Percentiles rank a stretch among this genome's conserved stretches.
Evolutionary conservation across 352 stramenopile species (phyloP).

Genomic region (Peronospora farinosa): DNA sequence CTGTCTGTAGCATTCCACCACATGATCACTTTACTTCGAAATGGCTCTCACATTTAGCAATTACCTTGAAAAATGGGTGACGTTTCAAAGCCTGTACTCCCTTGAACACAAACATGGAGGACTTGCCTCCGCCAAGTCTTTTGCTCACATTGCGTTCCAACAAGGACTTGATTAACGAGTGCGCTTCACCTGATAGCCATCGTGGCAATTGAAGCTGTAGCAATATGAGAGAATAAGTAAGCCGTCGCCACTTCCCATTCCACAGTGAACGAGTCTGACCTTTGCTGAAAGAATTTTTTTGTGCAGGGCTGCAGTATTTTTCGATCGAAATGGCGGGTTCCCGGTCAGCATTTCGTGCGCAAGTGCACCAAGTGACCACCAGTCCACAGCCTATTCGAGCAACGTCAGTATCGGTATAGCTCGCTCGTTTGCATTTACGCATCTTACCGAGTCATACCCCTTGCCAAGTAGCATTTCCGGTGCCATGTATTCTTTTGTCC

Average conservation of each 20-base stretch:
- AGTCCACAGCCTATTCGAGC: constrained; percentile 57
- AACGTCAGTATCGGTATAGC: constrained; percentile 6
- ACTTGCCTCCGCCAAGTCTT: constrained; percentile 89
- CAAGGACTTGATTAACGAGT: constrained; percentile 93
- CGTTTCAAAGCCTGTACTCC: constrained; percentile 93
- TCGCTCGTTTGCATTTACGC: background rate
- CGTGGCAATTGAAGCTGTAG: constrained; percentile 60
- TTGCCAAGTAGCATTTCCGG: constrained; percentile 81
- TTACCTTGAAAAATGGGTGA: constrained; percentile 90
- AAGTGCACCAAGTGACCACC: constrained; percentile 79
- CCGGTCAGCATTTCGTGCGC: constrained; percentile 77
- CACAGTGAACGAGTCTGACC: constrained; percentile 15
- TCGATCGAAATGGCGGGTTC: constrained; percentile 65
- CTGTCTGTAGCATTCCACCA: constrained; percentile 24
- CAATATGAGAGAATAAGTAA: background rate
- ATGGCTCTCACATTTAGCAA: background rate
- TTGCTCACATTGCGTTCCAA: constrained; percentile 95
- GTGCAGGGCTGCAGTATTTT: constrained; percentile 62
- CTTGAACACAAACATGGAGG: constrained; percentile 97
- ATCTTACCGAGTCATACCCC: constrained; percentile 63
- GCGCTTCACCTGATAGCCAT: constrained; percentile 82
- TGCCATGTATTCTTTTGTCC: constrained; percentile 85
- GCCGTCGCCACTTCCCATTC: background rate
- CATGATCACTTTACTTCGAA: constrained; percentile 1
- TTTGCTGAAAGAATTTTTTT: constrained; percentile 79